Evolutionary conservation across 1,284 basidiomycete genomes (phyloP), one percentile per base, ranked within the genome.

Genomic region (Cerrena zonata): DNA sequence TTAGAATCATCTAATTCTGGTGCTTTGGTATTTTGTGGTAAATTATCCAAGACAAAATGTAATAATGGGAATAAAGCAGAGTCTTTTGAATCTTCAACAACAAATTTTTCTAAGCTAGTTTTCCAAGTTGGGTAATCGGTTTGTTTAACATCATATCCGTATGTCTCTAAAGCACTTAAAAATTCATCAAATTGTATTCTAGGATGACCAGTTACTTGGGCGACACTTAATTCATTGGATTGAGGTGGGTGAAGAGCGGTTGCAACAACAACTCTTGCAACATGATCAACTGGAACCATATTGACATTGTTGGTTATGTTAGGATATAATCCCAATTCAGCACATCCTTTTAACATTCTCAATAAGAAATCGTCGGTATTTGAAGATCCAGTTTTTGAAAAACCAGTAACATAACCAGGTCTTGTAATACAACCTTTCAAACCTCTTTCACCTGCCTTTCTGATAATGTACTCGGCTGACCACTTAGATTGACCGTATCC

Each of bases 351-450:
- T 65, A 98, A 91, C 65, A 99, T 76, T 19, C 96, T 84, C 94
- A 95, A 98, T 50, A 99, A 80, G 70, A 99, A 99, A 69, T 99
- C 96, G 62, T 99, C 96, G 34, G 96, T 99, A 71, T 99, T 99
- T 24, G 94, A 97, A 2, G 97, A 94, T 85, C 91, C 94, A 22
- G 85, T 84, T 53, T 71, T 70, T 12, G 94, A 92, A 69, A 97
- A 92, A 44, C 96, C 96, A 38, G 99, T 89, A 38, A 99, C 86
- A 71, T 99, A 99, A 4, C 94, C 93, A 0, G 96, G 94, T 24
- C 96, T 84, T 1, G 99, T 73, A 56, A 98, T 93, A 59, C 89
- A 84, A 2, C 93, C 93, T n/a, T 75, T 74, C 54, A 99, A 71
- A 0, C 96, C 96, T 41, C 92, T 78, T 60, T 78, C 81, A 3